A percentile compares a stretch with the other conserved stretches of the same genome.
phyloP scores from a whole-genome alignment of 2,329 filamentous ascomycete genomes.

The Tolypocladium pustulatum region DNA sequence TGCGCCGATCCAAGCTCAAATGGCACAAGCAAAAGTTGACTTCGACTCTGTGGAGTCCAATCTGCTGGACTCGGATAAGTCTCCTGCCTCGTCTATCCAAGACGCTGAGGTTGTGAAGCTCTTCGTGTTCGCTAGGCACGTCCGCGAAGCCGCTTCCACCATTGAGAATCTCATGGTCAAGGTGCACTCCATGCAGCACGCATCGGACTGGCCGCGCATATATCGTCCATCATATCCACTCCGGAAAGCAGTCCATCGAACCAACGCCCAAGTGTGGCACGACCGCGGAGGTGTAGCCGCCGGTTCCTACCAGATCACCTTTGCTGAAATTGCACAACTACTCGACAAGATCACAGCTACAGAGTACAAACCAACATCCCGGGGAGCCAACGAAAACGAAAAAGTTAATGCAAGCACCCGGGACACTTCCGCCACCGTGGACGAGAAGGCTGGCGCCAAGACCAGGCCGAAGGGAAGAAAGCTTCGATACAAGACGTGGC shows the following conservation, averaged over 20 bases:
- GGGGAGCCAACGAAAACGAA: conserved; percentile 10
- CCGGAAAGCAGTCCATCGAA: conserved; percentile 40
- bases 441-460: conserved; percentile 24
- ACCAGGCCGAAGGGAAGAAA: conserved; percentile 22
- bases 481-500: conserved; percentile 37
- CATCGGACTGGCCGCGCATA: conserved; percentile 27
- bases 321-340: conserved; percentile 30
- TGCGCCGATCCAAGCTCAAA: conserved; percentile 22
- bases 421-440: conserved; percentile 26
- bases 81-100: conserved; percentile 34
- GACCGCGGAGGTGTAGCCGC: conserved; percentile 48
- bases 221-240: conserved; percentile 43
- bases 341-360: conserved; percentile 30
- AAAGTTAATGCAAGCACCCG: not conserved
- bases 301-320: conserved; percentile 35
- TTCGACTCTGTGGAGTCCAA: conserved; percentile 37
- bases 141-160: conserved; percentile 38
- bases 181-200: conserved; percentile 35
- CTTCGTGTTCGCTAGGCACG: conserved; percentile 44
- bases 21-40: conserved; percentile 30
- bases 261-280: conserved; percentile 46
- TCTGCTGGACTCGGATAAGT: conserved; percentile 32
- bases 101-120: conserved; percentile 40
- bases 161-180: conserved; percentile 36
- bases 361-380: conserved; percentile 22